These are phyloP conservation scores for Suhomyces faveliae DNA, from an alignment of 805 yeast genomes.

Conservation along the genomic window DNA sequence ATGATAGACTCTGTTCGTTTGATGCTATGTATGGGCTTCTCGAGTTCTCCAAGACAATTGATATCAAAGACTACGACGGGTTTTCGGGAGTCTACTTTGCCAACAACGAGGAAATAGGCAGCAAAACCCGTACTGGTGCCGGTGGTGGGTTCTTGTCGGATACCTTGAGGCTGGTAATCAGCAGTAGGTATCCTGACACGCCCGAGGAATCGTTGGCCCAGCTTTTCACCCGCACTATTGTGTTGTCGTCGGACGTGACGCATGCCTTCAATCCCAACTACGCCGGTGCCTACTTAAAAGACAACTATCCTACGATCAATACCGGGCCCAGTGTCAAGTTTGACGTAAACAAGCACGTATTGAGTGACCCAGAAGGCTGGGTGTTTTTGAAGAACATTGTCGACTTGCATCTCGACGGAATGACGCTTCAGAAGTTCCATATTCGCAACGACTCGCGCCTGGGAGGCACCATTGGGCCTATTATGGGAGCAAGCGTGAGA, in stretches of 20 bases:
- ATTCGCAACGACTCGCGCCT: constrained; percentile 40
- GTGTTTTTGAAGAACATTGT: constrained; percentile 27
- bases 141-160: constrained; percentile 31
- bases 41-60: constrained; percentile 19
- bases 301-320: constrained; percentile 39
- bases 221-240: constrained; percentile 17
- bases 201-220: constrained; percentile 6
- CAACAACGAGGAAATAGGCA: constrained; percentile 45
- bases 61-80: constrained; percentile 24
- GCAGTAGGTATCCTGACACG: neutral
- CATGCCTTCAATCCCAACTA: constrained; percentile 45
- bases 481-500: constrained; percentile 29
- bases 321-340: constrained; percentile 37
- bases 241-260: constrained; percentile 44
- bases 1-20: constrained; percentile 42
- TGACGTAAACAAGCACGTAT: constrained; percentile 38
- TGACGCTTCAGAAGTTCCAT: constrained; percentile 37
- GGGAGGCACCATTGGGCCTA: constrained; percentile 46
- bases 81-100: constrained; percentile 33
- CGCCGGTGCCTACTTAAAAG: constrained; percentile 26
- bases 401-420: constrained; percentile 15
- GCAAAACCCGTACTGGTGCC: constrained; percentile 40
- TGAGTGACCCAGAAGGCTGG: constrained; percentile 35
- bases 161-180: constrained; percentile 17
- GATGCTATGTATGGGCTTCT: constrained; percentile 35